These are phyloP conservation scores for Candolleomyces efflorescens DNA, from an alignment of 768 basidiomycete genomes.

Conservation along the genomic window DNA sequence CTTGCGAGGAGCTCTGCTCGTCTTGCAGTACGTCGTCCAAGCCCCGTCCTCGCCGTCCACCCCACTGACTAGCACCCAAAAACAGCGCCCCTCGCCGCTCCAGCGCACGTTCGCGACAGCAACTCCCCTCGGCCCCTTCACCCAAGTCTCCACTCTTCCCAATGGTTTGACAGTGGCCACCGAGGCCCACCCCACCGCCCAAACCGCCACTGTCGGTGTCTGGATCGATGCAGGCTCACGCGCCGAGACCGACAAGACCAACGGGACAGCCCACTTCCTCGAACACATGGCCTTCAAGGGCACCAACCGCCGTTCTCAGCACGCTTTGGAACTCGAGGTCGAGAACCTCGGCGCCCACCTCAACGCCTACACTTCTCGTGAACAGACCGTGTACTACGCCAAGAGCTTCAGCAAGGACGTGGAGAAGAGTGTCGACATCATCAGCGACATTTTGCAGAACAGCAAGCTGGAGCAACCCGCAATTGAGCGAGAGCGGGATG, in stretches of 20 bases:
- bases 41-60: neutral
- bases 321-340: constrained; percentile 91
- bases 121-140: constrained; percentile 55
- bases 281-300: constrained; percentile 99
- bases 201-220: constrained; percentile 97
- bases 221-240: constrained; percentile 99
- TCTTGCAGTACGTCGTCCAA: constrained; percentile 27
- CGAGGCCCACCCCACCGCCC: constrained; percentile 82
- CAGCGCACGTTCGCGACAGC: constrained; percentile 70
- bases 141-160: constrained; percentile 86
- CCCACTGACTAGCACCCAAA: neutral
- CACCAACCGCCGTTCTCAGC: constrained; percentile 83
- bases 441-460: constrained; percentile 96
- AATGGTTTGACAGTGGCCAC: constrained; percentile 97
- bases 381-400: constrained; percentile 99
- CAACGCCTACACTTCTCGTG: constrained; percentile 97
- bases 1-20: constrained; percentile 35
- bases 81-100: constrained; percentile 33
- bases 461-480: constrained; percentile 86
- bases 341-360: constrained; percentile 97
- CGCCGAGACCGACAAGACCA: constrained; percentile 92
- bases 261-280: constrained; percentile 97
- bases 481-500: constrained; percentile 93
- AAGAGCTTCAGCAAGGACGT: constrained; percentile 98
- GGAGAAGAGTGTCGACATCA: constrained; percentile 86